Evolutionary conservation across 345 rosid species (phyloP), one percentile per base, ranked within the genome.

Genomic region (Populus ilicifolia): DNA sequence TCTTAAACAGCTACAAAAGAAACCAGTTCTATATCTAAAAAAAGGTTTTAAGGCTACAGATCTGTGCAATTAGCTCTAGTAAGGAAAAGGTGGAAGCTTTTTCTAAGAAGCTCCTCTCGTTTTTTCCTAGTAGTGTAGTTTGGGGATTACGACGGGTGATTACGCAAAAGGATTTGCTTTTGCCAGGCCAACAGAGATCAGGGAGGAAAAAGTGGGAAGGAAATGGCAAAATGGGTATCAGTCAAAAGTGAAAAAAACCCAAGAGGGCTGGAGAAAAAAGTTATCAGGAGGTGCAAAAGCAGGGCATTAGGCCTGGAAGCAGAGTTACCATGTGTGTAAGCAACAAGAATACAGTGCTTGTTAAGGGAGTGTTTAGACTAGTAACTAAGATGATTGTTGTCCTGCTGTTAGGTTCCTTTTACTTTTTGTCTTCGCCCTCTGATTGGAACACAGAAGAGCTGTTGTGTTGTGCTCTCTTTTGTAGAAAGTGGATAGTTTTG

Each of bases 1-100:
- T 18, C 6, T 38, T 71, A 7, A 71, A 18, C 11, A 50, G 14
- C 50, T 70, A 71, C 66, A 21, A 63, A 44, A 76, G 13, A 43
- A 43, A 74, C 56, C 36, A 52, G 72, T 63, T 52, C 8, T 72
- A 77, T 6, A 46, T 14, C 69, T 64, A 73, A 68, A 72, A 30
- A 75, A 71, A 43, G 52, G 43, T 38, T 74, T 76, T 27, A 44
- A 75, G 41, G 75, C 29, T 39, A 78, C 79, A 81, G 83, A 79
- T 79, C 73, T 79, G 72, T 7, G 18, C 44, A 77, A 70, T 78
- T 69, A 75, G 54, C 81, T 64, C 39, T 18, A 18, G 0, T 73
- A 72, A 74, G 36, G 52, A 52, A 80, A 77, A 79, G 79, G 70
- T 56, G 7, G 59, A 71, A 75, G 27, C 80, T 77, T 38, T 75